Conservation (phyloP, 2,329 filamentous ascomycete genomes). For the Pseudofabraea citricarpa region DNA sequence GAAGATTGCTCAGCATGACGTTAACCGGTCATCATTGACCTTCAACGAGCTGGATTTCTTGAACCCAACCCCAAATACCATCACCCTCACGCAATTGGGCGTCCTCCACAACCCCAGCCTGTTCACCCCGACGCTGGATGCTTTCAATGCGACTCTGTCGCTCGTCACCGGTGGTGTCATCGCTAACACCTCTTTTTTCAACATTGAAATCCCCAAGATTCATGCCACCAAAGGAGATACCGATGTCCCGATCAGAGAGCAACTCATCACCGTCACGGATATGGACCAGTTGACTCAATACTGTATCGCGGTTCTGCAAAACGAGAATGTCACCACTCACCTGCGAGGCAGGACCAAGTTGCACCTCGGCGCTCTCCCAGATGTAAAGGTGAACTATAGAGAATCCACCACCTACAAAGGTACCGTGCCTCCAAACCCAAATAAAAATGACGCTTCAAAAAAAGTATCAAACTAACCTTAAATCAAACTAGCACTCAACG, state of each 20-base stretch:
- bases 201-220: constrained; percentile 22
- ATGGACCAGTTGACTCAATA: constrained; percentile 43
- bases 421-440: constrained; percentile 19
- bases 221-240: constrained; percentile 26
- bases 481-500: constrained; percentile 49
- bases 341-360: constrained; percentile 47
- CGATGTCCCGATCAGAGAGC: constrained; percentile 38
- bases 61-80: constrained; percentile 40
- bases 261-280: constrained; percentile 38
- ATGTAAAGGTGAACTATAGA: constrained; percentile 47
- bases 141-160: constrained; percentile 46
- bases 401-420: constrained; percentile 53
- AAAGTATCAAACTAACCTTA: constrained; percentile 1
- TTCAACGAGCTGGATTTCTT: constrained; percentile 46
- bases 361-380: constrained; percentile 44
- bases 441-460: not conserved
- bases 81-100: constrained; percentile 43
- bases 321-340: constrained; percentile 42
- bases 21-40: constrained; percentile 45
- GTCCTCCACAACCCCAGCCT: constrained; percentile 41
- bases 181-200: constrained; percentile 18
- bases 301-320: constrained; percentile 40
- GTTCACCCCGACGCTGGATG: constrained; percentile 49
- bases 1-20: constrained; percentile 48
- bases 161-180: constrained; percentile 33